Evolutionary conservation across 2,329 filamentous ascomycete species (phyloP).

Genomic region (Didymella pomorum): DNA sequence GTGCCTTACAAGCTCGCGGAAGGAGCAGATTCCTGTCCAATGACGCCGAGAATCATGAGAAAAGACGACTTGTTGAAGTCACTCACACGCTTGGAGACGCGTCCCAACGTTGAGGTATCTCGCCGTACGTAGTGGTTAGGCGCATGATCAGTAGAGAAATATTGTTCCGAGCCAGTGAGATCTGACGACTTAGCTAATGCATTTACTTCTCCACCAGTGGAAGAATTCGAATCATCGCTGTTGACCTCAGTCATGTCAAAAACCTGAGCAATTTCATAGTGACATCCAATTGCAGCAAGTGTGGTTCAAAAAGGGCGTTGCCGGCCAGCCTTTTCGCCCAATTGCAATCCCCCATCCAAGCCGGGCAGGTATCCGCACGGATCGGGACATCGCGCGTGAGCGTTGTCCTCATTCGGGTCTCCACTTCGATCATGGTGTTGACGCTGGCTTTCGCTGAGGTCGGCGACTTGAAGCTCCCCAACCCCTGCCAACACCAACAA

Average conservation of each 20-base stretch:
- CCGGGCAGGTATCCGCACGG: constrained; percentile 7
- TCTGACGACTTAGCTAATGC: background rate
- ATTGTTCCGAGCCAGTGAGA: background rate
- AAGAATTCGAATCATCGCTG: background rate
- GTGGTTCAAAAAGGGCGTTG: background rate
- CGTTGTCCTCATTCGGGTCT: constrained; percentile 9
- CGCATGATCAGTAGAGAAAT: constrained; percentile 4
- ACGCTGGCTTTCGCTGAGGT: constrained; percentile 7
- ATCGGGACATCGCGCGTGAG: constrained; percentile 12
- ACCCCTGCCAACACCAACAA: constrained; percentile 11
- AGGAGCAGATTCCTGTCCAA: background rate
- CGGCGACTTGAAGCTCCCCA: constrained; percentile 6
- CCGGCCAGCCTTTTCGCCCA: background rate
- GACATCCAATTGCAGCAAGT: background rate
- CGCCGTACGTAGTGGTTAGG: constrained; percentile 8
- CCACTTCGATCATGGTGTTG: constrained; percentile 12
- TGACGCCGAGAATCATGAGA: background rate
- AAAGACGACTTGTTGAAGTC: background rate
- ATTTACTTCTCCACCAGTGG: background rate
- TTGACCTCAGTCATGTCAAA: constrained; percentile 3
- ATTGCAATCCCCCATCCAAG: background rate
- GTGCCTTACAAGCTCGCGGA: background rate
- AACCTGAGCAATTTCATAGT: background rate
- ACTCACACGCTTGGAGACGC: constrained; percentile 1
- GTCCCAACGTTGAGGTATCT: background rate